These are phyloP conservation scores for Diutina neorugosa DNA, from an alignment of 1,139 yeast genomes.

Conservation along the genomic window DNA sequence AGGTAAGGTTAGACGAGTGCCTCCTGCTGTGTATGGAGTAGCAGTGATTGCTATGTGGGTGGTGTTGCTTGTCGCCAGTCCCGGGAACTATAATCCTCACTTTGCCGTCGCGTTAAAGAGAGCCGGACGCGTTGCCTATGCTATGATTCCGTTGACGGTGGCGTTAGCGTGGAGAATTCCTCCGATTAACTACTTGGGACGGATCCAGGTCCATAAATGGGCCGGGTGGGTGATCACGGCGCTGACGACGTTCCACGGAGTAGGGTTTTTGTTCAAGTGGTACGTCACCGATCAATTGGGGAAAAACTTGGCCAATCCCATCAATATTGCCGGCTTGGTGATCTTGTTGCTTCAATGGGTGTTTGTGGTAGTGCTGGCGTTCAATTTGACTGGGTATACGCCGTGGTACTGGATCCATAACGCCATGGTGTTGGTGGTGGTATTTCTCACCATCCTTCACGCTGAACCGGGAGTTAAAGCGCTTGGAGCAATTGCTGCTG, in stretches of 20 bases:
- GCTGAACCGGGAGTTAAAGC: not conserved
- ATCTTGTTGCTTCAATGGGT: not conserved
- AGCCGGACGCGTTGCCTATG: constrained; percentile 50
- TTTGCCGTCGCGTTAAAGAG: constrained; percentile 18
- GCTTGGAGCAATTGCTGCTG: not conserved
- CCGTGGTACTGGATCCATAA: constrained; percentile 26
- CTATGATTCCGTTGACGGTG: constrained; percentile 53
- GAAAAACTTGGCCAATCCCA: constrained; percentile 33
- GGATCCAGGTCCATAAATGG: constrained; percentile 69
- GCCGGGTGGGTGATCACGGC: constrained; percentile 51
- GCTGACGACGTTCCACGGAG: constrained; percentile 42
- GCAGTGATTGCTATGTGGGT: not conserved
- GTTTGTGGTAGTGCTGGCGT: constrained; percentile 29
- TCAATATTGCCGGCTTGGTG: constrained; percentile 46
- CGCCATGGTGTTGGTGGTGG: constrained; percentile 6
- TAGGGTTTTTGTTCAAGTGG: constrained; percentile 44
- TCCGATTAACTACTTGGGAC: constrained; percentile 31
- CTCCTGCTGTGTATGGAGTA: not conserved
- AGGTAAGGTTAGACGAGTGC: not conserved
- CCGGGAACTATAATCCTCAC: constrained; percentile 5
- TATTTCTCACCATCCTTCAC: not conserved
- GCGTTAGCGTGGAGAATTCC: constrained; percentile 49
- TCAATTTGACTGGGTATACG: constrained; percentile 8
- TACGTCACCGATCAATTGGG: constrained; percentile 19
- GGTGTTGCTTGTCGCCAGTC: not conserved